Conservation (phyloP, 257 asterid genomes). For the Linderniella brevidens region DNA sequence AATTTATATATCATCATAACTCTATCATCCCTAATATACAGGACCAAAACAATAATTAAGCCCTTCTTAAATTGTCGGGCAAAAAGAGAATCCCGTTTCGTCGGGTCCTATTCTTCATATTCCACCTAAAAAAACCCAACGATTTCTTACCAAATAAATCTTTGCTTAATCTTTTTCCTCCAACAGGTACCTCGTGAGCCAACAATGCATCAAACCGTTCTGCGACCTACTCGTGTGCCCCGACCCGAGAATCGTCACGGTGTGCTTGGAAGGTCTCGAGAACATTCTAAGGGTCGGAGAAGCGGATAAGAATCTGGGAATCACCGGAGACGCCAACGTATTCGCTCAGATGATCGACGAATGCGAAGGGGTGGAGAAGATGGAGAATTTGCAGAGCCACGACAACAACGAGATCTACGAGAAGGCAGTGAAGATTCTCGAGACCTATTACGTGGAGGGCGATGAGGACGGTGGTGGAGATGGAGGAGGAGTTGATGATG, state of each 20-base stretch:
- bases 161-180: background rate
- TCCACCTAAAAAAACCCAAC: no score
- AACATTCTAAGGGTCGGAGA: constrained; percentile 68
- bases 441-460: constrained; percentile 50
- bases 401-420: constrained; percentile 68
- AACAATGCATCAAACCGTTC: constrained; percentile 47
- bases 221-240: constrained; percentile 71
- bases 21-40: no score
- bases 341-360: constrained; percentile 65
- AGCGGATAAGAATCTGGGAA: constrained; percentile 51
- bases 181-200: constrained; percentile 46
- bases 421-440: constrained; percentile 65
- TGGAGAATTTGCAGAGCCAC: constrained; percentile 65
- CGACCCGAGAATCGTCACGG: constrained; percentile 67
- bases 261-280: constrained; percentile 66
- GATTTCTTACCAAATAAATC: no score
- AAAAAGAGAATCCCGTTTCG: no score
- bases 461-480: constrained; percentile 40
- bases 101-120: no score
- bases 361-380: constrained; percentile 64
- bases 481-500: no score
- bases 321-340: constrained; percentile 29
- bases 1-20: no score
- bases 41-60: no score
- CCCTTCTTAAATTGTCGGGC: no score